Conservation (phyloP, 2,329 filamentous ascomycete species). For the Botrytis galanthina region DNA sequence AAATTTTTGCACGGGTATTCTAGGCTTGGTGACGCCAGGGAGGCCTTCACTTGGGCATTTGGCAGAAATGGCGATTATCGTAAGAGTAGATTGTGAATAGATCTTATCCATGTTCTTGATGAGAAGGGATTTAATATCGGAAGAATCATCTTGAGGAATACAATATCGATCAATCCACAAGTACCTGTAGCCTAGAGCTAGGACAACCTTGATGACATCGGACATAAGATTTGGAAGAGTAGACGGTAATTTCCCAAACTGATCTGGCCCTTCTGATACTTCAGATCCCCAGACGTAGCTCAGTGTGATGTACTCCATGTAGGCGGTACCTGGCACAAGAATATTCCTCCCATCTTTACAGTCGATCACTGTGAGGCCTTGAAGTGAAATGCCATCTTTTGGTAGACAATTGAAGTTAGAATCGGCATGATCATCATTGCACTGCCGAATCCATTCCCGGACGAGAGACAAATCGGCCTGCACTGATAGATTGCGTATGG, state of each 20-base stretch:
- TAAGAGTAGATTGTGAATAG: neutral
- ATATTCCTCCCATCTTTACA: neutral
- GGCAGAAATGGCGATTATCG: neutral
- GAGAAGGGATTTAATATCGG: neutral
- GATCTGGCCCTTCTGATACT: neutral
- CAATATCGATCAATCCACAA: neutral
- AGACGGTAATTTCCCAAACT: neutral
- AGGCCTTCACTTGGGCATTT: neutral
- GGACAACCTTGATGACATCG: neutral
- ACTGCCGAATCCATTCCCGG: neutral
- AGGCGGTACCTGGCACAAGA: neutral
- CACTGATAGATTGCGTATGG: accelerated
- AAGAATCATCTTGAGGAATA: neutral
- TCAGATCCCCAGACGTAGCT: neutral
- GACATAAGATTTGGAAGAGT: neutral
- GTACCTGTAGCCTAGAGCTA: neutral
- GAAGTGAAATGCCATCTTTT: neutral
- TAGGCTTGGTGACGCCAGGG: neutral
- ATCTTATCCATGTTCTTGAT: neutral
- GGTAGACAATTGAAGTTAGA: neutral
- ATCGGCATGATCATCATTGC: neutral
- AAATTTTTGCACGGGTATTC: accelerated
- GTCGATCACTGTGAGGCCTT: neutral
- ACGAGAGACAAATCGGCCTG: neutral
- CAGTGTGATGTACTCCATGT: neutral